A percentile compares a stretch with the other conserved stretches of the same genome.
Conservation (phyloP, 139 green algal species). For the Picochlorum sp. region DNA sequence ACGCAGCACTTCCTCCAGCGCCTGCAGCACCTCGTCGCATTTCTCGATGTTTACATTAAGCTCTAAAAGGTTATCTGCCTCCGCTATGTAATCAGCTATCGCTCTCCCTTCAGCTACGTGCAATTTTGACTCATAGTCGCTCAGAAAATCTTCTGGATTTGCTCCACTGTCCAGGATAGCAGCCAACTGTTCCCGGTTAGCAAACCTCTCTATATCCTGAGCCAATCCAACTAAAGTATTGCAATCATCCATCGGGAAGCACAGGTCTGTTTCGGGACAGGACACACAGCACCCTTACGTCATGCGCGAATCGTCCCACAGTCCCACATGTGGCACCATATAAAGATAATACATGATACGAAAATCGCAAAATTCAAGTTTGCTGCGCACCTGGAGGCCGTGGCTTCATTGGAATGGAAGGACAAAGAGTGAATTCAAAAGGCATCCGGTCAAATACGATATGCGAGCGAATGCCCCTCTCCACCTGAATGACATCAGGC, state of each 20-base stretch:
- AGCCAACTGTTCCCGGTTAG: conserved; percentile 65
- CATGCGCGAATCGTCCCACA: too few species aligned
- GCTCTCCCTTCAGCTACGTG: conserved; percentile 74
- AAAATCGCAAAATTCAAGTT: too few species aligned
- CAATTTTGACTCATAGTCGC: conserved; percentile 76
- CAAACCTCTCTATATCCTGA: conserved; percentile 61
- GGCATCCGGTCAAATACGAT: too few species aligned
- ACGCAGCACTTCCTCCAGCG: conserved; percentile 83
- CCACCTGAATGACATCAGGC: too few species aligned
- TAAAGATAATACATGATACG: too few species aligned
- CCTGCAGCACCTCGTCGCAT: conserved; percentile 78
- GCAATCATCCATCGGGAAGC: not conserved
- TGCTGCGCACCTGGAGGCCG: too few species aligned
- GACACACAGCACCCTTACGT: too few species aligned
- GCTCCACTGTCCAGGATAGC: conserved; percentile 65
- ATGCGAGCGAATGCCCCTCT: too few species aligned
- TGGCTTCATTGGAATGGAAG: too few species aligned
- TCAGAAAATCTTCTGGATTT: conserved; percentile 63
- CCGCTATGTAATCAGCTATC: conserved; percentile 92
- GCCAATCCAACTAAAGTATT: conserved; percentile 44
- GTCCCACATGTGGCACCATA: too few species aligned
- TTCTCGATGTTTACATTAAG: conserved; percentile 78
- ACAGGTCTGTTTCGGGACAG: too few species aligned
- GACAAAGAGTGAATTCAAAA: too few species aligned
- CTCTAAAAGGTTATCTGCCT: conserved; percentile 79